Evolutionary conservation across 1,284 basidiomycete genomes (phyloP).

Genomic region (Ustanciosporium gigantosporum): DNA sequence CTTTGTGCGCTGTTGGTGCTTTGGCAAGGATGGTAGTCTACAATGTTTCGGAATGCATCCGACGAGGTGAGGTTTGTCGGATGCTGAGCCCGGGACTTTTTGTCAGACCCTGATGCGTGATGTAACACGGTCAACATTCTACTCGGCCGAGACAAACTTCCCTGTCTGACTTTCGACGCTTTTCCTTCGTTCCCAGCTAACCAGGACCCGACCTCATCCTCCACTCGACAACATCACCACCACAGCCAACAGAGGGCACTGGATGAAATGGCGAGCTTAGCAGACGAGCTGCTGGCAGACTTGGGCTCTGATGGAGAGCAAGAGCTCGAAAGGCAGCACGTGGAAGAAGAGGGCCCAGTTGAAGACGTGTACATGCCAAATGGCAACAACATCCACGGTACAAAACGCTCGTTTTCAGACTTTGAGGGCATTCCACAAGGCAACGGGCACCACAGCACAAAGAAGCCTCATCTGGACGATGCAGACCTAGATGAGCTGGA

Average conservation of each 20-base stretch:
- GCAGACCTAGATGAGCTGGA: conserved; percentile 53
- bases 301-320: conserved; percentile 66
- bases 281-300: conserved; percentile 85
- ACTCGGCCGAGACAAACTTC: too few species aligned
- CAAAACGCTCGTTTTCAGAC: conserved; percentile 20
- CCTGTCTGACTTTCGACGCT: too few species aligned
- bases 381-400: conserved; percentile 65
- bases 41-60: too few species aligned
- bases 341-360: conserved; percentile 43
- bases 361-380: conserved; percentile 20
- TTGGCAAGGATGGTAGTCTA: background rate
- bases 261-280: conserved; percentile 67
- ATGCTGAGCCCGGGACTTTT: too few species aligned
- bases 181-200: too few species aligned
- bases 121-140: too few species aligned
- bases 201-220: too few species aligned
- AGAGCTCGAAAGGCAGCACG: conserved; percentile 55
- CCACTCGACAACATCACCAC: too few species aligned
- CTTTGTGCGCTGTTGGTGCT: background rate
- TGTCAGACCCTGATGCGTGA: too few species aligned
- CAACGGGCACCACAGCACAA: conserved; percentile 12
- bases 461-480: conserved; percentile 27
- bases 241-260: too few species aligned
- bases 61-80: too few species aligned
- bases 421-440: conserved; percentile 65